Evolutionary conservation across 2,329 filamentous ascomycete genomes (phyloP).

Genomic region (Cladosporium sp.): DNA sequence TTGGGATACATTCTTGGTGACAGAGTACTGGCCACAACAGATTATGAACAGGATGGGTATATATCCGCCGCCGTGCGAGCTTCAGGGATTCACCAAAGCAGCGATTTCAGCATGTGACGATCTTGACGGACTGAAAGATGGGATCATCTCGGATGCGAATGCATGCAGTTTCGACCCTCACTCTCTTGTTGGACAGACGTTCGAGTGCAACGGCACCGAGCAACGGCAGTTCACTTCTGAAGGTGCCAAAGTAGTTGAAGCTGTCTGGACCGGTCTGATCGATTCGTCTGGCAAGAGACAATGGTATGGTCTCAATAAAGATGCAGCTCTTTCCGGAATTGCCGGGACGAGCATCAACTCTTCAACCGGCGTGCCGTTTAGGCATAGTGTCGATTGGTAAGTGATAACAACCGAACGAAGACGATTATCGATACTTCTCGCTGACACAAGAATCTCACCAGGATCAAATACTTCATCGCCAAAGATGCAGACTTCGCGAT

Average conservation of each 20-base stretch:
- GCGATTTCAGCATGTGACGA: constrained; percentile 35
- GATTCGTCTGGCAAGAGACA: constrained; percentile 20
- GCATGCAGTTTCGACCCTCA: constrained; percentile 31
- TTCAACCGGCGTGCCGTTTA: constrained; percentile 22
- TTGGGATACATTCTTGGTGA: constrained; percentile 28
- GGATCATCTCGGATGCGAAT: constrained; percentile 28
- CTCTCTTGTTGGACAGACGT: constrained; percentile 25
- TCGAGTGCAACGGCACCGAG: constrained; percentile 22
- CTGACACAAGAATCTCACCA: background rate
- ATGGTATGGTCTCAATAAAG: constrained; percentile 30
- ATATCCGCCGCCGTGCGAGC: constrained; percentile 31
- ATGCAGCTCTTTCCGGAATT: constrained; percentile 20
- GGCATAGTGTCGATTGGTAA: constrained; percentile 29
- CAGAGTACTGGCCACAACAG: constrained; percentile 28
- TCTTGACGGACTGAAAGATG: constrained; percentile 36
- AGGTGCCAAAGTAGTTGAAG: constrained; percentile 29
- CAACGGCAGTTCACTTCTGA: constrained; percentile 24
- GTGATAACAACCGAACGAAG: background rate
- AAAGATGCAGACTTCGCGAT: constrained; percentile 31
- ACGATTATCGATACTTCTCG: too few species aligned
- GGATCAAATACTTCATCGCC: constrained; percentile 31
- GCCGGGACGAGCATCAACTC: background rate
- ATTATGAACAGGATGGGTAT: constrained; percentile 29
- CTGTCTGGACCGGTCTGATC: constrained; percentile 30
- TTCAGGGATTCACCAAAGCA: constrained; percentile 32